Evolutionary conservation across 208 protist genomes (phyloP), one percentile per base, ranked within the genome.

Genomic region (Angomonas desouzai): DNA sequence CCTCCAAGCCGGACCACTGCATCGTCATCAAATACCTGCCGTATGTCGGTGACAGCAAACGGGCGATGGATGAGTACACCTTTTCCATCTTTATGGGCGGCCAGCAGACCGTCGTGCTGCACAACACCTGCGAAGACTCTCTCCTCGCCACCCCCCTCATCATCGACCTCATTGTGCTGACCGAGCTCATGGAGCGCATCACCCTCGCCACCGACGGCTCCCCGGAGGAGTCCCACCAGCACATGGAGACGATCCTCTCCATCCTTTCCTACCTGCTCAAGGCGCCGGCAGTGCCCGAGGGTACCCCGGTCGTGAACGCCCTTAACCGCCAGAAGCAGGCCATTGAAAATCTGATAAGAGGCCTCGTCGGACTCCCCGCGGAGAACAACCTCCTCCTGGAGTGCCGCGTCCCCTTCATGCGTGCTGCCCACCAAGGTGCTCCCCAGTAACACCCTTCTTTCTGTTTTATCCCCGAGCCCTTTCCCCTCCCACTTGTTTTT

Each of bases 11-110:
- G 48, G 98, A 99, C 72, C 98, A 99, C 86, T 89, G 96, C 62
- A 93, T 99, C 63, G 98, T 99, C 49, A 99, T 99, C 81, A 99
- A 99, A 76, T 99, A 99, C 80, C 74, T 99, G 27, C 98, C 98
- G 40, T 92, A 91, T 80, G 97, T 99, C 34, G 92, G 91, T 64
- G 98, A 98, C 71, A 93, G 83, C 72, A 99, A 99, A 93, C 87
- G 98, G 51, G 98, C 98, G 20, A 79, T 99, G 74, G 98, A 99
- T 76, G 98, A 99, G 87, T 99, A 99, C 77, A 95, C 78, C 20
- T 98, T 94, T 22, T 88, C 97, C 55, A 99, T 99, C 63, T 99
- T 99, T 83, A 96, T 99, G 92, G 96, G 96, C 48, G 98, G 98
- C 30, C 60, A 92, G 71, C 97, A 98, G 63, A 97, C 92, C 34